Evolutionary conservation across 1,284 basidiomycete species (phyloP).

Genomic region (Tylopilus sp.): DNA sequence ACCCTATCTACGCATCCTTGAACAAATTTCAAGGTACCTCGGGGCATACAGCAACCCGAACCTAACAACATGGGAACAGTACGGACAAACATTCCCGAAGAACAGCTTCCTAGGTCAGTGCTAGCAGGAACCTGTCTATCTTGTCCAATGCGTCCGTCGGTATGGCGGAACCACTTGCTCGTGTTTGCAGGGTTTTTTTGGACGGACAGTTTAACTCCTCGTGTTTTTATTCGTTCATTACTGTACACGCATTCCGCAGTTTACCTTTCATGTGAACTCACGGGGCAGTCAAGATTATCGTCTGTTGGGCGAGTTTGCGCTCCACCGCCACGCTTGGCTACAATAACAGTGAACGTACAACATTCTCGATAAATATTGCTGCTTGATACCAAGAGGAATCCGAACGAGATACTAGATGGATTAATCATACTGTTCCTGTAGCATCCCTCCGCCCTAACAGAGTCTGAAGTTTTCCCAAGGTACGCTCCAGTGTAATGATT

Average conservation of each 20-base stretch:
- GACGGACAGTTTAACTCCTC: slow-evolving; percentile 1
- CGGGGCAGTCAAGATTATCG: slow-evolving; percentile 7
- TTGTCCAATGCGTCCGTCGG: slow-evolving; percentile 7
- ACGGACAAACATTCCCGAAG: slow-evolving; percentile 57
- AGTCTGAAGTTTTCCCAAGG: slow-evolving; percentile 51
- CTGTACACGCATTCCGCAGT: slow-evolving; percentile 18
- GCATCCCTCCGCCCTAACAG: slow-evolving; percentile 27
- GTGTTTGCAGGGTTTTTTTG: slow-evolving; percentile 14
- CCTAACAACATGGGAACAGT: slow-evolving; percentile 57
- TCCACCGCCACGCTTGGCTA: slow-evolving; percentile 14
- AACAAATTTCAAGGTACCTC: slow-evolving; percentile 39
- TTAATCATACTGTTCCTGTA: slow-evolving; percentile 17
- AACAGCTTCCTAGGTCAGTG: slow-evolving; percentile 54
- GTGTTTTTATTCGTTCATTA: slow-evolving; percentile 25
- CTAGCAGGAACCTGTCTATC: slow-evolving; percentile 25
- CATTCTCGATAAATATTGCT: slow-evolving; percentile 27
- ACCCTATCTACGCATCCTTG: slow-evolving; percentile 15
- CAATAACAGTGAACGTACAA: slow-evolving; percentile 30
- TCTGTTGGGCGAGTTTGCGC: slow-evolving; percentile 8
- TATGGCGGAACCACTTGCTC: slow-evolving; percentile 4
- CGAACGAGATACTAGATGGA: slow-evolving; percentile 11
- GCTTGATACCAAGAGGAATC: slow-evolving; percentile 16
- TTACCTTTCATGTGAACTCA: slow-evolving; percentile 4
- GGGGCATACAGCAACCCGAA: slow-evolving; percentile 55
- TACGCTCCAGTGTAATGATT: slow-evolving; percentile 75